These are phyloP conservation scores for Ambispora gerdemannii DNA, from an alignment of 192 early-diverging fungal species.

Conservation along the genomic window DNA sequence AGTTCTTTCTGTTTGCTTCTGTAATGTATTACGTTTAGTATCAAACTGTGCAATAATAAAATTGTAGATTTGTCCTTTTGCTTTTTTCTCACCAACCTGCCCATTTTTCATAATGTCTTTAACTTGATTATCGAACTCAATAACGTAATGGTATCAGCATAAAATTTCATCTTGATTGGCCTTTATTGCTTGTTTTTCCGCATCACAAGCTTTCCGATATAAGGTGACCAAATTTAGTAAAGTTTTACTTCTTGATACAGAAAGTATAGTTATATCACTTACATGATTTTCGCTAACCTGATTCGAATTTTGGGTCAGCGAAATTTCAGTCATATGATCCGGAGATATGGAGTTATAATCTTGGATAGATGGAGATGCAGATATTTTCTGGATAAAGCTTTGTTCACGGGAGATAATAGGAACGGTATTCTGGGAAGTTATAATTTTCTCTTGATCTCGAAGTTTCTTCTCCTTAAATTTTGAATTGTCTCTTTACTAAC, in stretches of 20 bases:
- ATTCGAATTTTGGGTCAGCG: too few relatives aligned
- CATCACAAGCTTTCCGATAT: conserved; percentile 1
- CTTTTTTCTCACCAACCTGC: conserved; percentile 5
- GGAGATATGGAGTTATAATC: too few relatives aligned
- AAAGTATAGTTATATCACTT: neutral
- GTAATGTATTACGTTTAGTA: neutral
- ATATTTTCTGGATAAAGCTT: neutral
- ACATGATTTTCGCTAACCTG: neutral
- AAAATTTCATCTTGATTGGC: conserved; percentile 6
- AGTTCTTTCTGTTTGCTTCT: neutral
- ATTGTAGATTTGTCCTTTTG: conserved; percentile 5
- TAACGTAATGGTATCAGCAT: conserved; percentile 12
- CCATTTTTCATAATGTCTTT: neutral
- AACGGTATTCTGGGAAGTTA: too few relatives aligned
- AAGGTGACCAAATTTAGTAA: conserved; percentile 11
- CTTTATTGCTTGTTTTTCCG: conserved; percentile 2
- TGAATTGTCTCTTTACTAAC: too few relatives aligned
- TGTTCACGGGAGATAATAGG: neutral
- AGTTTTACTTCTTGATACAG: neutral
- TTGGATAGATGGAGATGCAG: neutral
- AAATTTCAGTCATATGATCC: neutral
- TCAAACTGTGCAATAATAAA: neutral
- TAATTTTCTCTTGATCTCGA: conserved; percentile 8
- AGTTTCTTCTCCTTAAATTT: neutral
- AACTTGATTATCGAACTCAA: neutral